These are phyloP conservation scores for Posidonia oceanica DNA, from an alignment of 116 monocot genomes.

Conservation along the genomic window DNA sequence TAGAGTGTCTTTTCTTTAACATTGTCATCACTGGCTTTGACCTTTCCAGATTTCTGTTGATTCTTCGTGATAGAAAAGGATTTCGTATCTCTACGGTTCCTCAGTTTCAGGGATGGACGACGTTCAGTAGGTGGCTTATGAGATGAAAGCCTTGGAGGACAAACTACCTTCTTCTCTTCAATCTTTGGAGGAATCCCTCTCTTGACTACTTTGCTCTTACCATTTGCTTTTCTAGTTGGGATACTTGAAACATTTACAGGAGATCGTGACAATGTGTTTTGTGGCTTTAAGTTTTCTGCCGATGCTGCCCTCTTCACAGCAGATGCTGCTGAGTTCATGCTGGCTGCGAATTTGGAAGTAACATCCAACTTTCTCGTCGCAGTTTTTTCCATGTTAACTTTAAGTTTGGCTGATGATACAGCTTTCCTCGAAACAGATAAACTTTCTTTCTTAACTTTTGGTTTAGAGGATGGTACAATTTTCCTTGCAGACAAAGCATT, in stretches of 20 bases:
- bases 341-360: neutral
- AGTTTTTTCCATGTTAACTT: neutral
- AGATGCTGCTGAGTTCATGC: neutral
- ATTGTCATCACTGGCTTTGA: neutral
- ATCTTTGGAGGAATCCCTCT: slow-evolving; percentile 1
- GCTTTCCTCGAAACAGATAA: neutral
- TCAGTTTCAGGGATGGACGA: neutral
- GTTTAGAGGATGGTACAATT: slow-evolving; percentile 7
- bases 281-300: neutral
- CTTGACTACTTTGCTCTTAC: slow-evolving; percentile 8
- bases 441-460: slow-evolving; percentile 6
- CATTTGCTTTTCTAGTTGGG: slow-evolving; percentile 4
- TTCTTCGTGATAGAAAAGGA: slow-evolving; percentile 6
- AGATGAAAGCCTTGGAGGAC: slow-evolving; percentile 6
- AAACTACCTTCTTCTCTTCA: slow-evolving; percentile 12
- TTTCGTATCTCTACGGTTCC: neutral
- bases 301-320: slow-evolving; percentile 4
- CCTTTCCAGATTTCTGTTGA: neutral
- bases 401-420: neutral
- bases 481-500: slow-evolving; percentile 9
- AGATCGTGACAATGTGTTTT: neutral
- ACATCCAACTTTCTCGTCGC: neutral
- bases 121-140: slow-evolving; percentile 1
- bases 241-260: slow-evolving; percentile 5
- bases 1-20: slow-evolving; percentile 27